phyloP scores from a whole-genome alignment of 2,329 filamentous ascomycete species.

The Ophiocordyceps unilateralis region DNA sequence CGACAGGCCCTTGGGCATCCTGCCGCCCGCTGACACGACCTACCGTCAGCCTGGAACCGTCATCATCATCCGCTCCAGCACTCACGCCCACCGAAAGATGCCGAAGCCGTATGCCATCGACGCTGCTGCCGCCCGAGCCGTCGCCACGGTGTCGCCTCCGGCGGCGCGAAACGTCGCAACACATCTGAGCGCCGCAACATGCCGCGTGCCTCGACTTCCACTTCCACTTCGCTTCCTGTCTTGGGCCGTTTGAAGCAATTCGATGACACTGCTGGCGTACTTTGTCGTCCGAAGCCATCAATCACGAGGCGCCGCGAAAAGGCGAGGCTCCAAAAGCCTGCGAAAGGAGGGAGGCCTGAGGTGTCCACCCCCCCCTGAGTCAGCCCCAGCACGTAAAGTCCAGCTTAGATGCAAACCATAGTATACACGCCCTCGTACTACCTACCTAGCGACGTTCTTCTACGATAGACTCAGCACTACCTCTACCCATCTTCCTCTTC shows the following conservation, averaged over 20 bases:
- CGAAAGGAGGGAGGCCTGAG: no score
- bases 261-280: no score
- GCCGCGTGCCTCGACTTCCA: no score
- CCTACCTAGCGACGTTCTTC: not conserved
- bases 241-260: not conserved
- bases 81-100: not conserved
- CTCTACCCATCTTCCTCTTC: not conserved
- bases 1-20: constrained; percentile 8
- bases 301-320: no score
- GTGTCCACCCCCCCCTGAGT: not conserved
- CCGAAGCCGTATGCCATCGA: not conserved
- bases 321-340: no score
- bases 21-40: not conserved
- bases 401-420: no score
- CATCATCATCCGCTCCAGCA: not conserved
- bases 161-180: not conserved
- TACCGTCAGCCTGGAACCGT: not conserved
- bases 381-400: no score
- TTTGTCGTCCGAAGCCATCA: no score
- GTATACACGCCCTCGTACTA: no score
- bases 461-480: not conserved
- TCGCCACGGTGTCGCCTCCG: not conserved
- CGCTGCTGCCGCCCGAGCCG: not conserved
- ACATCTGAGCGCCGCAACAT: not conserved
- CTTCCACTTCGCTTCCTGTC: no score